phyloP scores from a whole-genome alignment of 2,329 filamentous ascomycete species.

The Colletotrichum sp. region DNA sequence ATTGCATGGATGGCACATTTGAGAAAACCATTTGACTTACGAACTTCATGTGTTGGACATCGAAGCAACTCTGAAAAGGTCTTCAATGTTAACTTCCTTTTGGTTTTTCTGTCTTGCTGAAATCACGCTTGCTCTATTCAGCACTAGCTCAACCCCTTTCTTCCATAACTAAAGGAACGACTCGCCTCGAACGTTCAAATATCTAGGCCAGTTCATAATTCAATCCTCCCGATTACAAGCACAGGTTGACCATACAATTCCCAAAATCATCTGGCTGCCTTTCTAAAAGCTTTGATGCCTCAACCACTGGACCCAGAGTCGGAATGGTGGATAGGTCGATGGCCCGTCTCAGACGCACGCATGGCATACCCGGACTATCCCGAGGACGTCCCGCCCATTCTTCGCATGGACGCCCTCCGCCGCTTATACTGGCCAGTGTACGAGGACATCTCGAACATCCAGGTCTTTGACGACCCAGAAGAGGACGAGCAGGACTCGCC shows the following conservation, averaged over 20 bases:
- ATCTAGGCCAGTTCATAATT: accelerated
- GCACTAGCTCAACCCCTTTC: no score
- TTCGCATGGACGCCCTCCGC: neutral
- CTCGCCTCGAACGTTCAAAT: no score
- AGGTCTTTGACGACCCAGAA: neutral
- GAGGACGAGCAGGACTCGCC: neutral
- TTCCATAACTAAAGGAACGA: no score
- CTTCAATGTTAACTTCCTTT: no score
- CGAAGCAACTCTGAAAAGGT: no score
- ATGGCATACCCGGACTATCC: neutral
- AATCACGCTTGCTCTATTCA: no score
- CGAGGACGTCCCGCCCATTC: neutral
- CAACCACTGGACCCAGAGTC: neutral
- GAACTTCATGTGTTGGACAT: accelerated
- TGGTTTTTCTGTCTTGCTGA: no score
- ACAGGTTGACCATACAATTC: neutral
- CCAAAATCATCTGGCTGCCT: accelerated
- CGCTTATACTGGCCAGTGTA: neutral
- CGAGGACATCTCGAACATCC: accelerated
- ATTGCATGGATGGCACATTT: no score
- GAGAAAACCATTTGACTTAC: neutral
- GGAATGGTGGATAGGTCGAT: neutral
- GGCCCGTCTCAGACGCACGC: neutral
- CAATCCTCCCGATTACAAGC: accelerated
- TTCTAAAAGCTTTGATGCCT: neutral